phyloP scores from a whole-genome alignment of 1,284 basidiomycete genomes.

The Coniferiporia weirii region DNA sequence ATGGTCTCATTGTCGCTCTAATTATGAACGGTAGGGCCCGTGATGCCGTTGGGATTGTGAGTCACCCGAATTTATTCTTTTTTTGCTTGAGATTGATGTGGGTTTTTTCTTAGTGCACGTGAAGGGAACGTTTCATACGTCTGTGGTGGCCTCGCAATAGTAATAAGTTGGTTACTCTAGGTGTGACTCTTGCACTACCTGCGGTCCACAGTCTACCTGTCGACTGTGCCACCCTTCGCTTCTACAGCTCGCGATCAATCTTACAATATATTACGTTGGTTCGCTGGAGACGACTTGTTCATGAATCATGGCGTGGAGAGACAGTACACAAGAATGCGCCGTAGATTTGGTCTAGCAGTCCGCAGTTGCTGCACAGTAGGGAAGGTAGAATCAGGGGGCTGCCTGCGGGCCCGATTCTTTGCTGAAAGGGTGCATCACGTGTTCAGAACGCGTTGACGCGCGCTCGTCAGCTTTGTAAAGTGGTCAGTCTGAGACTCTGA shows the following conservation, averaged over 20 bases:
- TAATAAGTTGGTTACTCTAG: not conserved
- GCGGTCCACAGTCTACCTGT: not conserved
- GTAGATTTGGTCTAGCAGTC: no score
- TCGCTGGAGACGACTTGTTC: not conserved
- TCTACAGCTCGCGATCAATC: not conserved
- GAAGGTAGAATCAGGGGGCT: no score
- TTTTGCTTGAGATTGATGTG: not conserved
- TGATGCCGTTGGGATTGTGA: constrained; percentile 16
- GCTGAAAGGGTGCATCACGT: no score
- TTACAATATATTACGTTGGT: not conserved
- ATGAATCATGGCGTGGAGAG: not conserved
- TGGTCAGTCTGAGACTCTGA: no score
- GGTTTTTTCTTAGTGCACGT: constrained; percentile 2
- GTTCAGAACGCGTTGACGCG: no score
- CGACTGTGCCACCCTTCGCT: not conserved
- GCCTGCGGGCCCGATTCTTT: no score
- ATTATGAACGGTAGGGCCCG: constrained; percentile 18
- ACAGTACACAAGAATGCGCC: not conserved
- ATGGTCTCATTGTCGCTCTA: constrained; percentile 37
- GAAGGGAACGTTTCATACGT: not conserved
- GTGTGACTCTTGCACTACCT: not conserved
- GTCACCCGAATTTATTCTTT: not conserved
- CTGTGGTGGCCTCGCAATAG: not conserved
- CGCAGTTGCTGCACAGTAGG: no score
- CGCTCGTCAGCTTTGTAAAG: no score